Base-by-base conservation (phyloP, 2,329 filamentous ascomycete genomes). In the Didymella lethalis region DNA sequence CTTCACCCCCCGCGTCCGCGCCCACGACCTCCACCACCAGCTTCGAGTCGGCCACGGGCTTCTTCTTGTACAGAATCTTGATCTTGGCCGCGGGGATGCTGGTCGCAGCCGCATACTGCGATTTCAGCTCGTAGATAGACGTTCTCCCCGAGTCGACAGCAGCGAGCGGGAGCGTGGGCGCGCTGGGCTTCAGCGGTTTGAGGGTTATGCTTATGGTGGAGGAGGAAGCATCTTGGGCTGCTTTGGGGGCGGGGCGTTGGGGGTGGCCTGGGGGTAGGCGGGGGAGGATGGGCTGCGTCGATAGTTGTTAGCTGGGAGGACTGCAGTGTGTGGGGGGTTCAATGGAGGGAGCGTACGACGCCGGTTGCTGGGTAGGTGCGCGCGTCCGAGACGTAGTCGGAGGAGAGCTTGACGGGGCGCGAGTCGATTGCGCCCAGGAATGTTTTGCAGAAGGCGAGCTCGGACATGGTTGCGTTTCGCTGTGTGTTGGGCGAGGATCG, bases 301-400 rank as follows among this genome's bases (percentile, higher is more conserved):
- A 18, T 18, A 18, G 23, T 16, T 32, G 31, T 32, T 32, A 32
- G 31, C 16, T 4, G 14, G 12, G 2, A 11, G 4, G 16, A 32
- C 8, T 12, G 12, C 2, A 2, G 6, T 32, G 31, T 23, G 12
- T 32, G 31, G 12, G 29, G 4, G 29, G 28, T 6, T 29, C 16
- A 14, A 12, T 32, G 7, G 12, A 14, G 14, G 4, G 31, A 18
- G 16, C 88, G 29, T 85, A 97, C 94, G 16, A 93, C 90, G 65
- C 88, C 84, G 62, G 90, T 87, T 26, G 90, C 82, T 25, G 91
- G 90, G 75, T 94, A 93, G 66, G 84, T 87, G 70, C 88, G 88
- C 48, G 92, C 88, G 74, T 97, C 92, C 78, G 94, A 91, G 77
- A 96, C 88, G 86, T 97, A 90, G 77, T 98, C 92, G 64, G 91